Percentiles rank a stretch among this genome's conserved stretches.
phyloP scores from a whole-genome alignment of 2,329 filamentous ascomycete species.

The Scortechinia acanthostroma region DNA sequence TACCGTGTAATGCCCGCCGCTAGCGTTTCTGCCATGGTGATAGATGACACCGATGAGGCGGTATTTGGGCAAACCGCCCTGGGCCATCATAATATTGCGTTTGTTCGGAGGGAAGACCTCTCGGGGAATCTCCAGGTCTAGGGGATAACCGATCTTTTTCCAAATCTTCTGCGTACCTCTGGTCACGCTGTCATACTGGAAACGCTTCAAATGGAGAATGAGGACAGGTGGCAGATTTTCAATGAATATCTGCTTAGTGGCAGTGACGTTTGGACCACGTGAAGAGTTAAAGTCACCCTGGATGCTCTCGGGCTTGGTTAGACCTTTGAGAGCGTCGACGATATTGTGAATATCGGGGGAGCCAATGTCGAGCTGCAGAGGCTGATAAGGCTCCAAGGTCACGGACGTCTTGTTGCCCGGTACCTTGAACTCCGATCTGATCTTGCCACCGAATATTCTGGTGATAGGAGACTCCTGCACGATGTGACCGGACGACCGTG shows the following conservation, averaged over 20 bases:
- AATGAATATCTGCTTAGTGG: conserved; percentile 91
- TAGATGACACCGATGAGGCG: conserved; percentile 85
- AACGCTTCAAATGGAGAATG: conserved; percentile 91
- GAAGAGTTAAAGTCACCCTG: conserved; percentile 78
- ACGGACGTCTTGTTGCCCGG: conserved; percentile 84
- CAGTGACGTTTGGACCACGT: conserved; percentile 68
- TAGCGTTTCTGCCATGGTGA: conserved; percentile 94
- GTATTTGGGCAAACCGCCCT: conserved; percentile 75
- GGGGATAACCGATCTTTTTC: conserved; percentile 93
- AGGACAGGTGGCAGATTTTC: conserved; percentile 85
- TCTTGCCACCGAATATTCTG: conserved; percentile 86
- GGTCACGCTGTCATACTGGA: conserved; percentile 83
- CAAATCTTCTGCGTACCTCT: conserved; percentile 89
- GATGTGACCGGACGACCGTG: conserved; percentile 73
- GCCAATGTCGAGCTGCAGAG: conserved; percentile 89
- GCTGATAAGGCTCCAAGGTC: conserved; percentile 87
- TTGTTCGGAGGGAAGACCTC: conserved; percentile 78
- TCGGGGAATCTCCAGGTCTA: conserved; percentile 87
- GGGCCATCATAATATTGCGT: conserved; percentile 55
- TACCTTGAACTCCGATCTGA: conserved; percentile 82
- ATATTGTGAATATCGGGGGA: conserved; percentile 82
- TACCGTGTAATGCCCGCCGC: conserved; percentile 94
- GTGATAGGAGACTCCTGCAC: conserved; percentile 75
- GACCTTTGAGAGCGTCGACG: conserved; percentile 76
- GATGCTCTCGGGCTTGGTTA: conserved; percentile 78